Base-by-base conservation (phyloP, 805 yeast genomes). In the Barnettozyma salicaria region DNA sequence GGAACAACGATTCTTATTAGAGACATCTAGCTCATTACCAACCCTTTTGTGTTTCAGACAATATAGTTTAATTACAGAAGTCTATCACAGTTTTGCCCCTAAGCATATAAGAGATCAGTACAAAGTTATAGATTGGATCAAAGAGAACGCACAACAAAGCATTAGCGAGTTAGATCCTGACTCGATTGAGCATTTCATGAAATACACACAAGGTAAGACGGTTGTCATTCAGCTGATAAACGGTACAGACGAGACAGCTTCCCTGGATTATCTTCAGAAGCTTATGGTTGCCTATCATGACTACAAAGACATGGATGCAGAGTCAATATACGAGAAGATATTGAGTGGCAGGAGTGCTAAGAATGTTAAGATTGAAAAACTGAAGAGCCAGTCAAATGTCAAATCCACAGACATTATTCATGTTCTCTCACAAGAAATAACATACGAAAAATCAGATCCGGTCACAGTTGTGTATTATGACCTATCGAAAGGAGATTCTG, bases 21-120 rank as follows among this genome's bases (percentile, higher is more conserved):
- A 74, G 19, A 65, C 80, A 2, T 54, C 77, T 19, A 67, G 87
- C 0, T 66, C 79, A 7, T 64, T 64, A 24, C 94, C 94, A 2
- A 76, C 84, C 12, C 48, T 83, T 14, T 58, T 77, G 21, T 61
- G 80, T 17, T 72, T 79, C 55, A 79, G 74, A 47, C 80, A 80
- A 37, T 70, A 72, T 36, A 62, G 76, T 11, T 52, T 74, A 38
- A 50, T 71, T 22, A 69, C 84, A 0, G 60, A 63, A 5, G 68
- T 78, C 5, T 79, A 58, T 45, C 82, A 74, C 46, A 76, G 74
- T 39, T 76, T 74, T 58, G 77, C 79, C 0, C 72, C 86, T 6
- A 75, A 74, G 33, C 85, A 81, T 47, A 68, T 72, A 39, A 67
- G 92, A 44, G 68, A 74, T 44, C 57, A 58, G 13, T 63, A 62